Evolutionary conservation across 2,329 filamentous ascomycete genomes (phyloP).

Genomic region (Westerdykella ornata): DNA sequence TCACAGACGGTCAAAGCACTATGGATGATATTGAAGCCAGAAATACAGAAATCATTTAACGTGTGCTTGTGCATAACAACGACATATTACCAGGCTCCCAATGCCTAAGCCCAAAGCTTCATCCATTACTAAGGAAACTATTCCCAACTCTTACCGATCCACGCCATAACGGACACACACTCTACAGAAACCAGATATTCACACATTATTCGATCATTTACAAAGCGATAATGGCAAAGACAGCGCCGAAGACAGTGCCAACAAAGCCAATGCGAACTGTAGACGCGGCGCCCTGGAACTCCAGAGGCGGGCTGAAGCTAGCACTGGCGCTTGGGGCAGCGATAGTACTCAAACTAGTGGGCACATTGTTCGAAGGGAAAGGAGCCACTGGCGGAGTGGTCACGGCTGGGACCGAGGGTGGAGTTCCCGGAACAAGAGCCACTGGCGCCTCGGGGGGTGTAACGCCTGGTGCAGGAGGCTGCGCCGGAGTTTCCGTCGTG

Average conservation of each 20-base stretch:
- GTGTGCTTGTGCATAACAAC: too few relatives aligned
- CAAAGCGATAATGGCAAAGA: conserved; percentile 30
- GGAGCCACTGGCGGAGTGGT: conserved; percentile 17
- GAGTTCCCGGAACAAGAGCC: conserved; percentile 32
- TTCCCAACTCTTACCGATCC: not conserved
- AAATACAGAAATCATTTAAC: too few relatives aligned
- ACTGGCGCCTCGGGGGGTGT: conserved; percentile 27
- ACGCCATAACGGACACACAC: conserved; percentile 4
- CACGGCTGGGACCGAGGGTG: conserved; percentile 25
- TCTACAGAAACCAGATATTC: conserved; percentile 3
- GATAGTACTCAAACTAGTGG: conserved; percentile 19
- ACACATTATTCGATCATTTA: conserved; percentile 12
- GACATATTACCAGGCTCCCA: too few relatives aligned
- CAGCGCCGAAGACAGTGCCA: conserved; percentile 23
- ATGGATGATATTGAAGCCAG: too few relatives aligned
- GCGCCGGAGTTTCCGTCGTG: conserved; percentile 33
- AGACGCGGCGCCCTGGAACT: conserved; percentile 34
- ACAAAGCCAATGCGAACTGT: conserved; percentile 17
- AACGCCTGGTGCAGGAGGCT: conserved; percentile 14
- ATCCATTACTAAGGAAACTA: too few relatives aligned
- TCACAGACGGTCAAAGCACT: too few relatives aligned
- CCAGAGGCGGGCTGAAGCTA: conserved; percentile 18
- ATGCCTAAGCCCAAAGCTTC: too few relatives aligned
- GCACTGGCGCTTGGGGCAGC: conserved; percentile 15
- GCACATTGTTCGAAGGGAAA: conserved; percentile 14